These are phyloP conservation scores for Poa pratensis DNA, from an alignment of 176 grass and related monocot genomes.

Conservation along the genomic window DNA sequence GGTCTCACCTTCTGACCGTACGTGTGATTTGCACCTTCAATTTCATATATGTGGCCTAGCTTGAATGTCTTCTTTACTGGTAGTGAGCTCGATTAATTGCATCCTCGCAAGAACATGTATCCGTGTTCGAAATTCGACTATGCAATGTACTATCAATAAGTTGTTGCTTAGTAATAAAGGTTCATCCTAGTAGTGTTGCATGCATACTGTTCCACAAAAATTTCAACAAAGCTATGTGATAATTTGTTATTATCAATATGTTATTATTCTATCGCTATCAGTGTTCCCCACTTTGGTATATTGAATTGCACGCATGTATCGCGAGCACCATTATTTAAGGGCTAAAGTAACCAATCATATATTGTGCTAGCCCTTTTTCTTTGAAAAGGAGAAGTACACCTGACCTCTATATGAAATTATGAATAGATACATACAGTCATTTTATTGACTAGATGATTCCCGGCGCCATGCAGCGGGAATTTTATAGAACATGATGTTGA, in stretches of 20 bases:
- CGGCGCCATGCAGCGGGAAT: no score
- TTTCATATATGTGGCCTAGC: background rate
- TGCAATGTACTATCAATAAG: background rate
- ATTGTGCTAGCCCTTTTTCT: background rate
- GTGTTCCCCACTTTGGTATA: background rate
- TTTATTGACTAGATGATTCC: no score
- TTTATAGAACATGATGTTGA: no score
- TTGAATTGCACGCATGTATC: background rate
- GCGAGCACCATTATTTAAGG: background rate
- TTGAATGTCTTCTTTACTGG: background rate
- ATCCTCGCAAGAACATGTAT: background rate
- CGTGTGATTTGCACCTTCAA: background rate
- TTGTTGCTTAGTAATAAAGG: background rate
- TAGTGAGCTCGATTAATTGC: background rate
- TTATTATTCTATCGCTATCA: background rate
- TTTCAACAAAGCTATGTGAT: no score
- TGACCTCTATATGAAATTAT: no score
- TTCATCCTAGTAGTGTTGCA: no score
- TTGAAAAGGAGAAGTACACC: no score
- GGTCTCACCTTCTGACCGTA: conserved; percentile 25
- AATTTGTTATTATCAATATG: no score
- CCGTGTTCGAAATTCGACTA: background rate
- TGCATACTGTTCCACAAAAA: no score
- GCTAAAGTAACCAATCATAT: background rate
- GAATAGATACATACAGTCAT: no score